Evolutionary conservation across 169 alveolate species (phyloP), one percentile per base, ranked within the genome.

Genomic region (Babesia microti): DNA sequence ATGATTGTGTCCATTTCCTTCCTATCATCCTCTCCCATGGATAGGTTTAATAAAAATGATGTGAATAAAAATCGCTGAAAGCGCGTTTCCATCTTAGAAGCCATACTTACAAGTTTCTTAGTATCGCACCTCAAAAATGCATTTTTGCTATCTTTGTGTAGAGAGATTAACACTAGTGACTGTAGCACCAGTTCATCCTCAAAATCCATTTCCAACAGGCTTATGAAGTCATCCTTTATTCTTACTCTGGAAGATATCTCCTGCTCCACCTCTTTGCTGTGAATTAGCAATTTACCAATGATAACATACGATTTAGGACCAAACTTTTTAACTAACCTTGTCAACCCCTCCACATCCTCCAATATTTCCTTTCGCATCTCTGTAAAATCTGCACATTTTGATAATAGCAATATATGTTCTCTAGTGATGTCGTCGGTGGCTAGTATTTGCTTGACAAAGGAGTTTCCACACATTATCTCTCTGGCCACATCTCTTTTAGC

Each of bases 71-170:
- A 54, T 51, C 44, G 23, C 21, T 42, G 15, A 17, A 15, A 21
- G 11, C 45, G 21, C 11, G 6, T 52, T 39, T 30, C 11, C 36
- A 30, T 30, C 36, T 11, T 30, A 11, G 54, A 15, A 54, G 27
- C 35, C 17, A 6, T 1, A 35, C 41, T 14, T 43, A 18, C 17
- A 54, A 0, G 23, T 14, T 11, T 12, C 15, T 21, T 6, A 45
- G 24, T 9, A 54, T 24, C 19, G 4, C 32, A n/a, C 2, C 35
- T 17, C 6, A 41, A 39, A 1, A 46, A 55, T 3, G 41, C 30
- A 12, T 14, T 28, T 29, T 65, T 65, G 18, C 50, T 42, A 29
- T 65, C 52, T 26, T 15, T 45, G 55, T 65, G 76, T 34, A 65
- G 34, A n/a, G 54, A 48, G 21, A 56, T 14, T 22, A 21, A 65